These are phyloP conservation scores for Trifolium repens DNA, from an alignment of 306 rosid genomes.

Conservation along the genomic window DNA sequence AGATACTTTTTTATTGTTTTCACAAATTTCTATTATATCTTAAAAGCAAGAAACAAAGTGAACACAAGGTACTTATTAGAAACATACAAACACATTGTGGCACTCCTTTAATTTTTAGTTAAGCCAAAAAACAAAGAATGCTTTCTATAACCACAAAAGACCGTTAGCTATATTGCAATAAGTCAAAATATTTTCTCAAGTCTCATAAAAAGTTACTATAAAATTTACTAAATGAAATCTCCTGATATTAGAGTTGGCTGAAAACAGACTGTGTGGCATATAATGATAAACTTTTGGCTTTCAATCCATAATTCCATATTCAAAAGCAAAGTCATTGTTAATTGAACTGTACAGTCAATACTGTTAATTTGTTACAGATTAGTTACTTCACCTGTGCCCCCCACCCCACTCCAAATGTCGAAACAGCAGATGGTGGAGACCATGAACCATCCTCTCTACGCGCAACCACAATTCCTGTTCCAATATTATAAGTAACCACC, in stretches of 20 bases:
- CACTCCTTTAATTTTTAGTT: background rate
- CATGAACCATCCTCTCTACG: conserved; percentile 96
- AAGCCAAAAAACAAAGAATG: background rate
- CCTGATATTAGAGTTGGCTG: conserved; percentile 15
- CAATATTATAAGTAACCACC: conserved; percentile 85
- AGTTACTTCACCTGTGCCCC: conserved; percentile 83
- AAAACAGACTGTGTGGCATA: conserved; percentile 23
- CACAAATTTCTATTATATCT: background rate
- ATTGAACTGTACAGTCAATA: background rate
- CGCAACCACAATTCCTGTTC: conserved; percentile 92
- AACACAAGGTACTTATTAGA: background rate
- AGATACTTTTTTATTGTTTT: background rate
- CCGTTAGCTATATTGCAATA: conserved; percentile 15
- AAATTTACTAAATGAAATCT: conserved; percentile 27
- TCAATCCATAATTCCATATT: conserved; percentile 29
- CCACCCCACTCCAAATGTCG: conserved; percentile 92
- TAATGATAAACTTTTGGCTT: background rate
- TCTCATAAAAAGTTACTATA: background rate
- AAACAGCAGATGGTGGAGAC: conserved; percentile 98
- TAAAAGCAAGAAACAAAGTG: background rate
- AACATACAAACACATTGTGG: background rate
- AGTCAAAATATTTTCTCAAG: conserved; percentile 6
- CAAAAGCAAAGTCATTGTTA: conserved; percentile 18
- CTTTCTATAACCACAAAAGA: background rate
- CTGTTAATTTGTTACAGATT: conserved; percentile 12